phyloP scores from a whole-genome alignment of 371 early-diverging fungal genomes.

The Apophysomyces ossiformis region DNA sequence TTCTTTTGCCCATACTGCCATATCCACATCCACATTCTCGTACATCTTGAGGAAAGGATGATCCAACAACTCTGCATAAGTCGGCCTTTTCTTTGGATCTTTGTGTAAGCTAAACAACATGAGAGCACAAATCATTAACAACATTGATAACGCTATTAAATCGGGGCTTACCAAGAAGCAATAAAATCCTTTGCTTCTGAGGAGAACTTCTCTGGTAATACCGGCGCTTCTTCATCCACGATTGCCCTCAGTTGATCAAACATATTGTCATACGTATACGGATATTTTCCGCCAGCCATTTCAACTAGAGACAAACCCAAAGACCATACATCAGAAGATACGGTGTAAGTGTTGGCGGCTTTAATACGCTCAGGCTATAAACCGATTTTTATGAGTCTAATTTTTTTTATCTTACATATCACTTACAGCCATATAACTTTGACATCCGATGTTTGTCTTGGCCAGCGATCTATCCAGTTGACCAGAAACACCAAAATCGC shows the following conservation, averaged over 20 bases:
- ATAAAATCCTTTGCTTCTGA: constrained; percentile 80
- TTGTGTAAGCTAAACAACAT: constrained; percentile 69
- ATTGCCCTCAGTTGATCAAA: constrained; percentile 92
- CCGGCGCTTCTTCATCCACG: constrained; percentile 79
- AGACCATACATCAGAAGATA: constrained; percentile 88
- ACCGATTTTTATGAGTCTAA: background rate
- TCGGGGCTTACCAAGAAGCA: constrained; percentile 59
- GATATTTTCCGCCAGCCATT: constrained; percentile 86
- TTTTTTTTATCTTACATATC: background rate
- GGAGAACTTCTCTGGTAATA: constrained; percentile 74
- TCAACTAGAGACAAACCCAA: constrained; percentile 95
- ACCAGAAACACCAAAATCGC: constrained; percentile 92
- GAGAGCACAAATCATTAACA: constrained; percentile 3
- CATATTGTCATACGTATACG: constrained; percentile 71
- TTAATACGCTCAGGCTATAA: constrained; percentile 80
- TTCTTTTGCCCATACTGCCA: constrained; percentile 78
- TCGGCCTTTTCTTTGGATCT: constrained; percentile 72
- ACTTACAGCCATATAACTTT: constrained; percentile 93
- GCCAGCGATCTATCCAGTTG: constrained; percentile 89
- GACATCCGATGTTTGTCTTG: constrained; percentile 93
- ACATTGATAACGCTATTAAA: background rate
- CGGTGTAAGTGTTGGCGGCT: constrained; percentile 69
- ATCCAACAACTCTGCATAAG: constrained; percentile 71
- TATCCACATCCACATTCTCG: constrained; percentile 71
- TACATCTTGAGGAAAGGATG: constrained; percentile 76